Evolutionary conservation across 768 basidiomycete species (phyloP).

Genomic region (Lanmaoa rubissima): DNA sequence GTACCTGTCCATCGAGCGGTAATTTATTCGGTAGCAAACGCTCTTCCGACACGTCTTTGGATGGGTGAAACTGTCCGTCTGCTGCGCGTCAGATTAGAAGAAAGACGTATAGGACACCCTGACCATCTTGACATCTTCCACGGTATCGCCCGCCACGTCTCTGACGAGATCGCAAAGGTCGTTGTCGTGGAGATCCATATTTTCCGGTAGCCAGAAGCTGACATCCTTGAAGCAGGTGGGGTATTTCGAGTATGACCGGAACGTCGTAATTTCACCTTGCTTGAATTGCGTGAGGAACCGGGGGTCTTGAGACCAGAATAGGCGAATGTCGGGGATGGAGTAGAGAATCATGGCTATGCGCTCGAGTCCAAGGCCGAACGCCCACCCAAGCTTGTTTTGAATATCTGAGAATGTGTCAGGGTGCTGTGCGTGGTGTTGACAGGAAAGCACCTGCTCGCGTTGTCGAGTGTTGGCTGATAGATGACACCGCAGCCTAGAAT

Average conservation of each 20-base stretch:
- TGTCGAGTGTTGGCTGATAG: conserved; percentile 82
- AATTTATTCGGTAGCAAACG: conserved; percentile 88
- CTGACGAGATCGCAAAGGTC: conserved; percentile 96
- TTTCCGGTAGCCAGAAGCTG: conserved; percentile 83
- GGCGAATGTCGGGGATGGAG: conserved; percentile 94
- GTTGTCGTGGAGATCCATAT: conserved; percentile 76
- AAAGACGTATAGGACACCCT: conserved; percentile 18
- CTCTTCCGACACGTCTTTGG: conserved; percentile 81
- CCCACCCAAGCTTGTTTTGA: conserved; percentile 89
- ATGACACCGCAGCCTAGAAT: conserved; percentile 94
- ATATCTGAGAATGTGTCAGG: conserved; percentile 50
- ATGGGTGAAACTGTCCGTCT: conserved; percentile 93
- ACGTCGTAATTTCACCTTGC: conserved; percentile 71
- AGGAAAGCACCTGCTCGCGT: conserved; percentile 61
- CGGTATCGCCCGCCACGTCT: conserved; percentile 88
- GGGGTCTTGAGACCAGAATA: conserved; percentile 92
- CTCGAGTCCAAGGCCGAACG: conserved; percentile 95
- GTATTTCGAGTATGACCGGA: conserved; percentile 91
- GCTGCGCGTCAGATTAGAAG: conserved; percentile 8
- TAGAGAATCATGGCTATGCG: conserved; percentile 98
- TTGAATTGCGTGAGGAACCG: conserved; percentile 89
- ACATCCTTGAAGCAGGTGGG: conserved; percentile 93
- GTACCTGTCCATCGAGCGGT: conserved; percentile 94
- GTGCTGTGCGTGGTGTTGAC: not conserved
- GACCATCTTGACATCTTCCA: conserved; percentile 86